Evolutionary conservation across 768 basidiomycete species (phyloP).

Genomic region (Lyophyllum atratum): DNA sequence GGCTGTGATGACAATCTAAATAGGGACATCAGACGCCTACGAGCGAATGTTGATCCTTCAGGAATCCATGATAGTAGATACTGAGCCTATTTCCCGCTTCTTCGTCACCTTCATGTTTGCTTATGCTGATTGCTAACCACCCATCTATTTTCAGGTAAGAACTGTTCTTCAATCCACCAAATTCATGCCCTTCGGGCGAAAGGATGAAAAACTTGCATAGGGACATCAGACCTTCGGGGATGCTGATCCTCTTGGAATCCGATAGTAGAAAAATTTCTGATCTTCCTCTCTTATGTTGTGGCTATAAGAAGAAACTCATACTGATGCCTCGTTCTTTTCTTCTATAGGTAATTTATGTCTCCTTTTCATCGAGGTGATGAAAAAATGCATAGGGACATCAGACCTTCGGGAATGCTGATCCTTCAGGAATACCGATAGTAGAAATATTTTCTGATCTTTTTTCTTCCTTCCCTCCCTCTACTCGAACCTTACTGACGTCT

Average conservation of each 20-base stretch:
- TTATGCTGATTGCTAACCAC: conserved; percentile 14
- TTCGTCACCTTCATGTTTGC: background rate
- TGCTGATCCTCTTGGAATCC: conserved; percentile 62
- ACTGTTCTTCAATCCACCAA: background rate
- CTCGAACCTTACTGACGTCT: background rate
- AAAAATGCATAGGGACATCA: conserved; percentile 64
- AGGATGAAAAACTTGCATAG: conserved; percentile 52
- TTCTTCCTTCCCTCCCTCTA: background rate
- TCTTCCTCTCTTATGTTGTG: conserved; percentile 2
- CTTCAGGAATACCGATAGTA: conserved; percentile 51
- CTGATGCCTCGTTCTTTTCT: background rate
- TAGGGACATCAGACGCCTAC: conserved; percentile 60
- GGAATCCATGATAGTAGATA: conserved; percentile 54
- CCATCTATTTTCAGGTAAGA: background rate
- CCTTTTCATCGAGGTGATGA: conserved; percentile 35
- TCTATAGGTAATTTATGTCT: conserved; percentile 39
- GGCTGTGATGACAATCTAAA: conserved; percentile 46
- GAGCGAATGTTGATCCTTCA: conserved; percentile 32
- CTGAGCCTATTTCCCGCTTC: conserved; percentile 31
- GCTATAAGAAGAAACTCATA: too few relatives aligned
- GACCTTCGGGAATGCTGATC: conserved; percentile 64
- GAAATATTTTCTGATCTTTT: conserved; percentile 30
- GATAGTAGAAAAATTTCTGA: conserved; percentile 40
- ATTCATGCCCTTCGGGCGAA: background rate
- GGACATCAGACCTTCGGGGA: conserved; percentile 67